Base-by-base conservation (phyloP, 768 basidiomycete species). In the Suillus brevipes region DNA sequence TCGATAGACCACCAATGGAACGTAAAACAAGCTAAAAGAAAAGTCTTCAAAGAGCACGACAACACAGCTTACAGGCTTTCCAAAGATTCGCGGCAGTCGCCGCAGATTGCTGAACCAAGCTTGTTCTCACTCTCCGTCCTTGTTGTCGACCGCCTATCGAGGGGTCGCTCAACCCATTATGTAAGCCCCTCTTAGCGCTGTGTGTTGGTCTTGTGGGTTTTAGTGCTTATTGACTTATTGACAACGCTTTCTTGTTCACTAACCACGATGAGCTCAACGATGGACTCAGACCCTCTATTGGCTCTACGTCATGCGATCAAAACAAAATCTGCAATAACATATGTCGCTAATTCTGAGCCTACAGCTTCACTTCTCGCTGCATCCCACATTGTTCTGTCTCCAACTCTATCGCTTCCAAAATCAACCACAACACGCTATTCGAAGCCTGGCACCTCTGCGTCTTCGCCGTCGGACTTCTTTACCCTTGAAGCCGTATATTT, bases 401-500 rank as follows among this genome's bases (percentile, higher is more conserved):
- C 84, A 12, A 71, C 78, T 42, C 72, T 77, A 20, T 77, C 83
- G 23, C 79, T 95, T n/a, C 85, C 87, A 42, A 96, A 96, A 76
- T 83, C 87, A 9, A 81, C 83, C 2, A 82, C 88, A 25, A 97
- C 96, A 2, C 86, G 96, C 42, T 92, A 92, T 75, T 84, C 87
- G 61, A 90, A 88, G 72, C 87, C 85, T 28, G 87, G 81, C 40
- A 75, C 81, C 13, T 75, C 80, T 12, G 75, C 77, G 0, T 56
- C 73, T 1, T 68, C 67, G 1, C 37, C 68, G 4, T 63, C 61
- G 10, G 89, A 92, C 57, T 90, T 90, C 68, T 94, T 91, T 76
- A 84, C 91, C 12, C 77, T 95, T 16, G 91, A 92, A 61, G 90
- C 94, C 2, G 81, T 99, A 10, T 90, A 92, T 69, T 82, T 96